Conservation (phyloP, 768 basidiomycete genomes). For the Boletus subparvulus region DNA sequence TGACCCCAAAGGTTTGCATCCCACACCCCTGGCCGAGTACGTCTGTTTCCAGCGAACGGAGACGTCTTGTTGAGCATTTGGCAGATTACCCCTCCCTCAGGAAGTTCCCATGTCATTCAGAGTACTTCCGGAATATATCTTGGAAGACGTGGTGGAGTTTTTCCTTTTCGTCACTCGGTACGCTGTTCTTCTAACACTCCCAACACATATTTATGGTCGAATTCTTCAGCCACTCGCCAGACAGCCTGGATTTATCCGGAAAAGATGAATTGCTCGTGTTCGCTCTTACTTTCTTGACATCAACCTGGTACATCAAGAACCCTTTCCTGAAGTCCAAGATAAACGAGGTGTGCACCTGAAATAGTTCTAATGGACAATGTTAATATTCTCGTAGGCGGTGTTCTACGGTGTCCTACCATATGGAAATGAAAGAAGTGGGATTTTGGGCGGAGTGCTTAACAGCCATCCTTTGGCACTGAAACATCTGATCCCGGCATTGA, state of each 20-base stretch:
- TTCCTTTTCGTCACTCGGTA: constrained; percentile 82
- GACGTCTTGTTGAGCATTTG: constrained; percentile 5
- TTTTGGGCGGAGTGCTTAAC: constrained; percentile 82
- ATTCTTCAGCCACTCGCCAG: constrained; percentile 57
- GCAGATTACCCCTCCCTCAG: constrained; percentile 80
- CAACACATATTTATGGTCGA: background rate
- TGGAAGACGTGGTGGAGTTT: constrained; percentile 93
- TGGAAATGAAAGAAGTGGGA: constrained; percentile 62
- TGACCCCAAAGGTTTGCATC: constrained; percentile 79
- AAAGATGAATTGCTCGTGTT: constrained; percentile 87
- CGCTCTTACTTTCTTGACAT: constrained; percentile 85
- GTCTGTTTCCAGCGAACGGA: constrained; percentile 27
- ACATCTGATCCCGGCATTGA: constrained; percentile 87
- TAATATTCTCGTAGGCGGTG: constrained; percentile 49
- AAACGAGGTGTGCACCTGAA: constrained; percentile 63
- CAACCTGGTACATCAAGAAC: constrained; percentile 98
- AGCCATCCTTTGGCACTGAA: constrained; percentile 81
- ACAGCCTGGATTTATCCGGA: constrained; percentile 80
- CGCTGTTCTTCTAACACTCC: constrained; percentile 20
- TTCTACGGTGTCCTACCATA: constrained; percentile 73
- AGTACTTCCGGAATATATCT: constrained; percentile 87
- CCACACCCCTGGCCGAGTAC: constrained; percentile 63
- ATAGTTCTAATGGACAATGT: background rate
- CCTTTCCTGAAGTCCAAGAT: constrained; percentile 97
- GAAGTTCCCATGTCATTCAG: constrained; percentile 85